phyloP scores from a whole-genome alignment of 805 yeast species.

The Candida michaelii region DNA sequence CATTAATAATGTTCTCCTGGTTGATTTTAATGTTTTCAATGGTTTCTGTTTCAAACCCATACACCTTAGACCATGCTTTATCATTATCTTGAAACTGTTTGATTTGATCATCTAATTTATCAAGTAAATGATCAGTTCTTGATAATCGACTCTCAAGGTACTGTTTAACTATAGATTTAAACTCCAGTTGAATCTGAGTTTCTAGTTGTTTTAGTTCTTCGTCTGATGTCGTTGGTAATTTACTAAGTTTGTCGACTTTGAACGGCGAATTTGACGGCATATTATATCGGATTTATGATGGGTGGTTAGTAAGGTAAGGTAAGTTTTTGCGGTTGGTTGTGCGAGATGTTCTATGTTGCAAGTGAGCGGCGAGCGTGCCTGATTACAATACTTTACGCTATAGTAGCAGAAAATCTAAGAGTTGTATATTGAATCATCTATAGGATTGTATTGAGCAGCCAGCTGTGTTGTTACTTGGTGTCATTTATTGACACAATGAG shows the following conservation, averaged over 20 bases:
- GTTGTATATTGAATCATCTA: too few relatives aligned
- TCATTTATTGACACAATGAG: too few relatives aligned
- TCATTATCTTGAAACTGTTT: slow-evolving; percentile 11
- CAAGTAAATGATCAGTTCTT: slow-evolving; percentile 11
- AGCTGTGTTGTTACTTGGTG: too few relatives aligned
- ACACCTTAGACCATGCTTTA: slow-evolving; percentile 21
- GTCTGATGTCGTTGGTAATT: slow-evolving; percentile 4
- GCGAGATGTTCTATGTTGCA: too few relatives aligned
- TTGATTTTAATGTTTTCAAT: slow-evolving; percentile 31
- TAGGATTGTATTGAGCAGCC: too few relatives aligned
- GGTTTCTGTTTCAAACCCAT: slow-evolving; percentile 33
- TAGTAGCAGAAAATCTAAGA: too few relatives aligned
- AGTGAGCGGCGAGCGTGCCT: too few relatives aligned
- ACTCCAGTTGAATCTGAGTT: slow-evolving; percentile 12
- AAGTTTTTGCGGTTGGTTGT: background rate
- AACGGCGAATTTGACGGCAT: slow-evolving; percentile 1
- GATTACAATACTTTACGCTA: too few relatives aligned
- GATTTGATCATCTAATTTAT: slow-evolving; percentile 7
- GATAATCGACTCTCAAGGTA: slow-evolving; percentile 13
- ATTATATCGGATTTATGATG: background rate
- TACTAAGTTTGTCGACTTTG: slow-evolving; percentile 1
- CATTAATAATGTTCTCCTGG: slow-evolving; percentile 28
- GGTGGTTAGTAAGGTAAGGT: background rate
- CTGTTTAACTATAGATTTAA: slow-evolving; percentile 6
- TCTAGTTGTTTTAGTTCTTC: slow-evolving; percentile 15